Evolutionary conservation across 2,329 filamentous ascomycete genomes (phyloP), one percentile per base, ranked within the genome.

Genomic region (Epichloe sp.): DNA sequence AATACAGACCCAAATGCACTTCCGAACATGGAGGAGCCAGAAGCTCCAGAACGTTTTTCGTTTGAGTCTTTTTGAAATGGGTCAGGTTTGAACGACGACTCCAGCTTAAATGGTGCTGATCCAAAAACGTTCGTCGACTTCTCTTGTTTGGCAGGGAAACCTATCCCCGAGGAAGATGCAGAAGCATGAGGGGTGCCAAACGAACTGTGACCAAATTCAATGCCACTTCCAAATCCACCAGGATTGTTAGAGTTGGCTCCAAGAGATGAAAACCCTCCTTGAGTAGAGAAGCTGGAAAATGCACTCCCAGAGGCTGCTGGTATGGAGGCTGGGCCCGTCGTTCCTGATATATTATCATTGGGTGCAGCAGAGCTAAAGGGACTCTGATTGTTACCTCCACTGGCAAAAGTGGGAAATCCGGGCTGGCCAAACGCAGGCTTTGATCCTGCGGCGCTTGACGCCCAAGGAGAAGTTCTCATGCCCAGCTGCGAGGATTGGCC

Each of bases 81-180:
- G 56, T 86, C 83, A 8, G 75, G 73, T 59, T 82, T 80, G 68
- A 88, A 88, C 2, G 78, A 82, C 34, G 79, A 82, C 40, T 77
- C 76, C 15, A 88, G 70, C 57, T 85, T 83, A 67, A 88, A 88
- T 0, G 78, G 75, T 15, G 70, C 66, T n/a, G 73, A 73, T 26
- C 71, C 74, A 59, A 79, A 76, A 48, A 51, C 59, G 63, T 65
- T 36, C 50, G 62, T 37, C 46, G 65, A 52, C 35, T 65, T 63
- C 17, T 62, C 59, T 17, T 63, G 51, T 48, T 63, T 54, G 47
- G 61, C 42, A 5, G 62, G 55, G 49, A 64, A 64, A 5, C 60
- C 58, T 11, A 59, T 62, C 11, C 60, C 59, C 23, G 58, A 58
- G 19, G 59, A 58, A 14, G 55, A 19, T 26, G 42, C 47, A 0